Evolutionary conservation across 1,284 basidiomycete genomes (phyloP), one percentile per base, ranked within the genome.

Genomic region (Gymnopus androsaceus): DNA sequence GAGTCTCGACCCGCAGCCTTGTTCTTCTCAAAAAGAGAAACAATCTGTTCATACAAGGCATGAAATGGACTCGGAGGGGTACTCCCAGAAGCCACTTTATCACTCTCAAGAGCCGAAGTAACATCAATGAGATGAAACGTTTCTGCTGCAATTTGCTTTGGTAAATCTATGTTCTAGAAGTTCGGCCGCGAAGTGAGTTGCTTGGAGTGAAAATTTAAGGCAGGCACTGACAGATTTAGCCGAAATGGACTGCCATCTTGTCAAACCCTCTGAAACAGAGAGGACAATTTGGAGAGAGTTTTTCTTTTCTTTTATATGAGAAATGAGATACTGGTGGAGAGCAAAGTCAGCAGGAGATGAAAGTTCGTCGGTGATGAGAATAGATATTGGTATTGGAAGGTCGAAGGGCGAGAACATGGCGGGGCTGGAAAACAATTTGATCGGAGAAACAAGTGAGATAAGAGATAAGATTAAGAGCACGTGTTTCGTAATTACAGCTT

Each of bases 331-430:
- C 19, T 73, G 74, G 58, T 87, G 81, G 1, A 91, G 71, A 14
- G 87, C 61, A 61, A 90, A 90, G 58, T 88, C 84, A 8, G 82
- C 84, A 3, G 88, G 84, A 0, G 88, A 79, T 1, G 76, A 71
- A 0, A 90, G 71, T 56, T 86, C 79, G 64, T 91, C 88, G 3
- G 87, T 87, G 11, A 90, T 72, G 1, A 90, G 70, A 9, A 87
- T 62, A 2, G 83, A 57, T 17, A 80, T 74, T 8, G 74, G 74
- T 14, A 75, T 61, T 3, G 81, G 78, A 11, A 83, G 69, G 38
- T 76, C 69, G 55, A 75, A 71, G 1, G 77, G 76, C 19, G 79
- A 71, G 55, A 81, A 74, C 75, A 79, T 73, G 49, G 27, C 17
- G 15, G 36, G 23, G n/a, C n/a, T n/a, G n/a, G n/a, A n/a, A n/a